Conservation (phyloP, 2,329 filamentous ascomycete genomes). For the Fusarium fracticaudum region DNA sequence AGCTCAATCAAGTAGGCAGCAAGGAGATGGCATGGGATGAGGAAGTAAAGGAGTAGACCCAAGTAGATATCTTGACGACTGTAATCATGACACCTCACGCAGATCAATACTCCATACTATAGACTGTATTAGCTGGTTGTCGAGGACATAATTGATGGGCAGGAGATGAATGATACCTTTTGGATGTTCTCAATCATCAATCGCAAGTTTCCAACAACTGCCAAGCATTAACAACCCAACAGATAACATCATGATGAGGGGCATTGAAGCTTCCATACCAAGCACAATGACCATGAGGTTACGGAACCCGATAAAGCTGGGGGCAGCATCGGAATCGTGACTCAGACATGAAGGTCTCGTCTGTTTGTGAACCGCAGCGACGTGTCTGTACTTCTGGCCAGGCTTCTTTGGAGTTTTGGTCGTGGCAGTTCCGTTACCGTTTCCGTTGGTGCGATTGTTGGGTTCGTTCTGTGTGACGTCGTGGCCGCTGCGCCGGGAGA, state of each 20-base stretch:
- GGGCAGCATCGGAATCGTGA: slow-evolving; percentile 77
- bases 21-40: slow-evolving; percentile 91
- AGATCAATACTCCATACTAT: slow-evolving; percentile 94
- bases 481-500: slow-evolving; percentile 40
- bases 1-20: slow-evolving; percentile 91
- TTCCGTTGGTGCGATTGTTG: slow-evolving; percentile 32
- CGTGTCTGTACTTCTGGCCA: slow-evolving; percentile 82
- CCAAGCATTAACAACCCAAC: slow-evolving; percentile 28
- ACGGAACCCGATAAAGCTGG: slow-evolving; percentile 92
- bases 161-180: slow-evolving; percentile 68
- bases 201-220: slow-evolving; percentile 91
- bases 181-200: slow-evolving; percentile 97
- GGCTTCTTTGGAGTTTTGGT: slow-evolving; percentile 32
- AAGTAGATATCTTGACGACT: slow-evolving; percentile 79
- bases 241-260: slow-evolving; percentile 23
- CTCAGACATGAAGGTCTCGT: slow-evolving; percentile 82
- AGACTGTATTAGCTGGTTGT: slow-evolving; percentile 7
- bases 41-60: slow-evolving; percentile 81
- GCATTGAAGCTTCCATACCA: slow-evolving; percentile 60
- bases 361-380: slow-evolving; percentile 83
- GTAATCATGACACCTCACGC: slow-evolving; percentile 89
- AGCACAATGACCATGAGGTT: slow-evolving; percentile 96
- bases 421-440: slow-evolving; percentile 39
- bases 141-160: not conserved
- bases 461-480: slow-evolving; percentile 43